Evolutionary conservation across 108 stramenopile genomes (phyloP).

Genomic region (Stephanodiscus minutulus): DNA sequence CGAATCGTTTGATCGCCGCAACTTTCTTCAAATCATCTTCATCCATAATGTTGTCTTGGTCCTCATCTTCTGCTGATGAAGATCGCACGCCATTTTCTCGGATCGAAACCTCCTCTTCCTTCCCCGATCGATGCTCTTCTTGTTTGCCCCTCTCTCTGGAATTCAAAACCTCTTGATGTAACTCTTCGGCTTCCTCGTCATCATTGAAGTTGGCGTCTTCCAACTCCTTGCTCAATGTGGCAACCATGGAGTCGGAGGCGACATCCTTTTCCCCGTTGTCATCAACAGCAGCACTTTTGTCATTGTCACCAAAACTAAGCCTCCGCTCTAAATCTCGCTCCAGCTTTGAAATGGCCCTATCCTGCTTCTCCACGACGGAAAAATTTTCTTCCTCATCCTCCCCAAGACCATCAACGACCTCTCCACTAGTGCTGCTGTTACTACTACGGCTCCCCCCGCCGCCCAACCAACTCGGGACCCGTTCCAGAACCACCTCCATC

Average conservation of each 20-base stretch:
- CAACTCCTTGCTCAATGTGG: not conserved
- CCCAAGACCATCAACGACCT: not conserved
- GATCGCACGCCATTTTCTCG: not conserved
- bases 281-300: not conserved
- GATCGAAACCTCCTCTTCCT: not conserved
- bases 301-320: not conserved
- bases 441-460: slow-evolving; percentile 1
- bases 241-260: not conserved
- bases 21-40: slow-evolving; percentile 20
- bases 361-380: slow-evolving; percentile 6
- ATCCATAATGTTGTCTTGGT: not conserved
- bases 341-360: slow-evolving; percentile 21
- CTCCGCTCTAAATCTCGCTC: slow-evolving; percentile 10
- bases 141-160: not conserved
- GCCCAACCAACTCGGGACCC: slow-evolving; percentile 28
- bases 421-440: not conserved
- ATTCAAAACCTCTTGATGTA: slow-evolving; percentile 18
- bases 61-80: not conserved
- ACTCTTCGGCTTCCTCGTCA: slow-evolving; percentile 26
- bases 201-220: slow-evolving; percentile 27
- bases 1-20: slow-evolving; percentile 23
- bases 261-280: slow-evolving; percentile 6
- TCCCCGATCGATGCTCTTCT: not conserved
- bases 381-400: slow-evolving; percentile 11
- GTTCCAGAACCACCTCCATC: slow-evolving; percentile 19